Conservation (phyloP, 495 filamentous ascomycete species). For the Glonium stellatum region DNA sequence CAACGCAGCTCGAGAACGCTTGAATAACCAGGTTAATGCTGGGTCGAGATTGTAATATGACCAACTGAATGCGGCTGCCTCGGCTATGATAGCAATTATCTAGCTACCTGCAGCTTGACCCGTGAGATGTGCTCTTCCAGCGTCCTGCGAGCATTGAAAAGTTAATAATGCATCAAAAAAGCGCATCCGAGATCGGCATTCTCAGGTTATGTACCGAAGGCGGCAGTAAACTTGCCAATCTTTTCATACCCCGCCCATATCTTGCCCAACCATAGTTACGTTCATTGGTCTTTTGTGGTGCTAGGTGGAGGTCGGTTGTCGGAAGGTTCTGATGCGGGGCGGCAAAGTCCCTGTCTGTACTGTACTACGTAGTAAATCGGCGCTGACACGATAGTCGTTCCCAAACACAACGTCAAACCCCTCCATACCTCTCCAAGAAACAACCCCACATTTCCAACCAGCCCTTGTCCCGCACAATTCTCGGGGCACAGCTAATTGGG, state of each 20-base stretch:
- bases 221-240: not conserved
- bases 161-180: not conserved
- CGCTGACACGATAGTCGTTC: not conserved
- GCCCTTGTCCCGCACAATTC: not conserved
- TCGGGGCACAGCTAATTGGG: not conserved
- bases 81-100: not conserved
- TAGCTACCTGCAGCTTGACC: not conserved
- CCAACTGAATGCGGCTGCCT: not conserved
- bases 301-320: not conserved
- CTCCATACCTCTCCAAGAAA: not conserved
- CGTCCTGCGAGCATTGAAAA: not conserved
- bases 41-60: not conserved
- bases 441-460: not conserved
- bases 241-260: not conserved
- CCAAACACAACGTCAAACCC: slow-evolving; percentile 4
- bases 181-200: not conserved
- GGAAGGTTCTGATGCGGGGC: not conserved
- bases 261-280: not conserved
- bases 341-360: no score
- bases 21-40: not conserved
- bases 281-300: not conserved
- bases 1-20: not conserved
- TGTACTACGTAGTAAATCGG: no score
- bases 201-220: not conserved
- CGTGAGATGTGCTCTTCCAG: not conserved